phyloP scores from a whole-genome alignment of 108 stramenopile genomes.

The Cyclostephanos invisitatus region DNA sequence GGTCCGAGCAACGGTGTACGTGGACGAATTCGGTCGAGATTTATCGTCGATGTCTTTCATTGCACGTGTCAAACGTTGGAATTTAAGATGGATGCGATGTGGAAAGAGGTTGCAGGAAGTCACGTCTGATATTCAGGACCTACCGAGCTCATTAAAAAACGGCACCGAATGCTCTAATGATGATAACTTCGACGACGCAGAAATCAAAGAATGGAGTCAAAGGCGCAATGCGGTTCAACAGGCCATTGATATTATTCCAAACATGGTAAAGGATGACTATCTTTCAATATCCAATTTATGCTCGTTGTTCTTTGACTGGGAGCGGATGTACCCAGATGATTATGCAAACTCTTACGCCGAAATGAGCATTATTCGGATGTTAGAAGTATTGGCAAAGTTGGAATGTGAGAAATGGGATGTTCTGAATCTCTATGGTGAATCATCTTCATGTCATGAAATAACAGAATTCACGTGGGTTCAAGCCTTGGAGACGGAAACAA shows the following conservation, averaged over 20 bases:
- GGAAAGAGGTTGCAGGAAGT: slow-evolving; percentile 10
- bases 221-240: slow-evolving; percentile 52
- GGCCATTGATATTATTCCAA: slow-evolving; percentile 58
- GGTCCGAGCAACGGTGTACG: not conserved
- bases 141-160: not conserved
- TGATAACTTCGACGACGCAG: slow-evolving; percentile 26
- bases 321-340: slow-evolving; percentile 57
- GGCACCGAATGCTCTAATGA: slow-evolving; percentile 14
- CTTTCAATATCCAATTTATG: slow-evolving; percentile 47
- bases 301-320: slow-evolving; percentile 62
- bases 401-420: slow-evolving; percentile 57
- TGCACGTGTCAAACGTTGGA: slow-evolving; percentile 55
- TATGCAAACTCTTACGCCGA: slow-evolving; percentile 71
- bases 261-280: slow-evolving; percentile 69
- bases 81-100: slow-evolving; percentile 24
- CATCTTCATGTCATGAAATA: not conserved
- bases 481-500: slow-evolving; percentile 9
- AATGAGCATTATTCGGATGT: slow-evolving; percentile 67
- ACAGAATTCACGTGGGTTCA: slow-evolving; percentile 40
- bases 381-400: slow-evolving; percentile 58
- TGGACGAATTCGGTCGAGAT: slow-evolving; percentile 88
- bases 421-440: slow-evolving; percentile 10
- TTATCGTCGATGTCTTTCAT: slow-evolving; percentile 60
- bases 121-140: not conserved
- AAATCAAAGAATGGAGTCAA: slow-evolving; percentile 45